These are phyloP conservation scores for Daldinia bambusicola DNA, from an alignment of 495 filamentous ascomycete species.

Conservation along the genomic window DNA sequence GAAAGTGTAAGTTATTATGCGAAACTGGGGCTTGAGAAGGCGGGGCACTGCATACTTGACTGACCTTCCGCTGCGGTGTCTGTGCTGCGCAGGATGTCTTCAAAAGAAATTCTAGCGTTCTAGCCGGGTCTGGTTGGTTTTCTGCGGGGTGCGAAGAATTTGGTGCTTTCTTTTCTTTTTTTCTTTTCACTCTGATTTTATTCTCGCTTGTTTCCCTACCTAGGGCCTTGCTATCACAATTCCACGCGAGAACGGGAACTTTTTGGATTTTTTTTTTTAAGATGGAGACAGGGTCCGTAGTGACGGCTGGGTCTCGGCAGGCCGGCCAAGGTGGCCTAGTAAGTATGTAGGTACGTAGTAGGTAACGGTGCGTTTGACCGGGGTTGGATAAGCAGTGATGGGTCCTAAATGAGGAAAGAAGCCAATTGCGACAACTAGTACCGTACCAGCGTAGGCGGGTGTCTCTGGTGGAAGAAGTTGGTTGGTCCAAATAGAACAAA, in stretches of 20 bases:
- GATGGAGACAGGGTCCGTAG: slow-evolving; percentile 39
- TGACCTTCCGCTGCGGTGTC: slow-evolving; percentile 40
- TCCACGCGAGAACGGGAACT: slow-evolving; percentile 40
- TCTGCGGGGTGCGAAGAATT: slow-evolving; percentile 35
- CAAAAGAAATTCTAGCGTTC: slow-evolving; percentile 14
- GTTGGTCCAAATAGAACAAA: slow-evolving; percentile 25
- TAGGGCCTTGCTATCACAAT: slow-evolving; percentile 38
- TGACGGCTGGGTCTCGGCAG: slow-evolving; percentile 41
- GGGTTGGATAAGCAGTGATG: slow-evolving; percentile 44
- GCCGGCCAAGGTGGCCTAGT: slow-evolving; percentile 31
- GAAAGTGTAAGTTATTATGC: slow-evolving; percentile 39
- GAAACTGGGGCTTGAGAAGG: slow-evolving; percentile 43
- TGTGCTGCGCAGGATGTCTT: slow-evolving; percentile 37
- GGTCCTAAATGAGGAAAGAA: slow-evolving; percentile 33
- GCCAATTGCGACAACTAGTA: slow-evolving; percentile 23
- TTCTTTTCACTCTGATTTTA: slow-evolving; percentile 1
- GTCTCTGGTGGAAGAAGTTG: slow-evolving; percentile 28
- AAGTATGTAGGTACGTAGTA: slow-evolving; percentile 19
- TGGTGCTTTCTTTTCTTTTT: slow-evolving; percentile 14
- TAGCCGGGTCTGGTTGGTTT: slow-evolving; percentile 13
- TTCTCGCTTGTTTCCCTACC: slow-evolving; percentile 27
- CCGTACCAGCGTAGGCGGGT: slow-evolving; percentile 28
- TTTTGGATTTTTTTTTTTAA: slow-evolving; percentile 25
- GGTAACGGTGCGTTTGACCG: slow-evolving; percentile 43
- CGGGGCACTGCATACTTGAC: slow-evolving; percentile 50